A percentile compares a stretch with the other conserved stretches of the same genome.
Evolutionary conservation across 2,329 filamentous ascomycete species (phyloP).

Genomic region (Xylaria sp.): DNA sequence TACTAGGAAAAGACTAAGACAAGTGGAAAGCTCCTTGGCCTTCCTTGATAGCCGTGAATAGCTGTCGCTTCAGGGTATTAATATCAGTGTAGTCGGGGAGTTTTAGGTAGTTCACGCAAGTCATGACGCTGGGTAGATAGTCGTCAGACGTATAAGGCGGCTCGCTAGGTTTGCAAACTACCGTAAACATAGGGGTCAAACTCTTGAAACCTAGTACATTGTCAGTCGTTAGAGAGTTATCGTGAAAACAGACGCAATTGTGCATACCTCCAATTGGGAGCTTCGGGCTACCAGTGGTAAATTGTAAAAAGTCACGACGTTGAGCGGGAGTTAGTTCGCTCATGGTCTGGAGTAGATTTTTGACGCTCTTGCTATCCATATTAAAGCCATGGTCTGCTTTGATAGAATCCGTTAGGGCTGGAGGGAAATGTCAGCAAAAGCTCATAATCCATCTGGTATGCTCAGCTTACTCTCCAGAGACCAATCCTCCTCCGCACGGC

Average conservation of each 20-base stretch:
- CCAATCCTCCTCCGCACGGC: slow-evolving; percentile 94
- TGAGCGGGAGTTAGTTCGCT: slow-evolving; percentile 80
- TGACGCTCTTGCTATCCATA: slow-evolving; percentile 96
- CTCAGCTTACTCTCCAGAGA: slow-evolving; percentile 86
- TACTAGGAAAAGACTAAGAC: slow-evolving; percentile 64
- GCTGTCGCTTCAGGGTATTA: slow-evolving; percentile 78
- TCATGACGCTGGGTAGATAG: slow-evolving; percentile 99
- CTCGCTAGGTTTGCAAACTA: slow-evolving; percentile 98
- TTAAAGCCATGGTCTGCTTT: slow-evolving; percentile 99
- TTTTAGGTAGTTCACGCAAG: slow-evolving; percentile 98
- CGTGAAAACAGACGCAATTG: slow-evolving; percentile 15
- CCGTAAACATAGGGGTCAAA: slow-evolving; percentile 97
- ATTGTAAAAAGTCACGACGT: slow-evolving; percentile 94
- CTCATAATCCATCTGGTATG: neutral
- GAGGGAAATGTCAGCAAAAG: slow-evolving; percentile 43
- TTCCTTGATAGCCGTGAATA: slow-evolving; percentile 89
- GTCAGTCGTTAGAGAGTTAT: slow-evolving; percentile 49
- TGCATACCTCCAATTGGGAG: slow-evolving; percentile 93
- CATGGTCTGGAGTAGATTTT: slow-evolving; percentile 93
- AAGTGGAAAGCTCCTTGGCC: slow-evolving; percentile 98
- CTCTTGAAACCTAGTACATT: slow-evolving; percentile 83
- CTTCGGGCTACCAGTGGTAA: slow-evolving; percentile 97
- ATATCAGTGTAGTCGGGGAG: slow-evolving; percentile 91
- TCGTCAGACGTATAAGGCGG: slow-evolving; percentile 93
- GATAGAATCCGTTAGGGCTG: slow-evolving; percentile 95